A percentile compares a stretch with the other conserved stretches of the same genome.
Conservation (phyloP, 2,329 filamentous ascomycete genomes). For the Tolypocladium tropicale region DNA sequence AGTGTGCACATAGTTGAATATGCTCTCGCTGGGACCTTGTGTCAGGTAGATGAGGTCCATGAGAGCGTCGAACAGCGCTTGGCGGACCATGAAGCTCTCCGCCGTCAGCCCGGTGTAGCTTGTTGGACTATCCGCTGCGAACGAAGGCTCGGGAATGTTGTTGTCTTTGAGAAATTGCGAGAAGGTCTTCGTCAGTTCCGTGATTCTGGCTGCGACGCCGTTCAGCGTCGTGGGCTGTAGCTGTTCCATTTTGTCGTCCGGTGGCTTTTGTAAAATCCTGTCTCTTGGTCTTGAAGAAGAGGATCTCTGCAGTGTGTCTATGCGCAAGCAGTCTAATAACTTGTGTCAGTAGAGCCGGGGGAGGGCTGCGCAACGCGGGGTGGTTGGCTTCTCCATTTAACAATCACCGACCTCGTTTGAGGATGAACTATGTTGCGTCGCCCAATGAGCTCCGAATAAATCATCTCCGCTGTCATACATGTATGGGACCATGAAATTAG, state of each 20-base stretch:
- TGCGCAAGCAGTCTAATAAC: too few species aligned
- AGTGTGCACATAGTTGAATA: slow-evolving; percentile 33
- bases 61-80: slow-evolving; percentile 32
- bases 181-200: slow-evolving; percentile 30
- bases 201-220: slow-evolving; percentile 32
- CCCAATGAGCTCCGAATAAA: not conserved
- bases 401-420: too few species aligned
- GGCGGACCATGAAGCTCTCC: slow-evolving; percentile 32
- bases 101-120: slow-evolving; percentile 29
- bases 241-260: not conserved
- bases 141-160: slow-evolving; percentile 29
- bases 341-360: not conserved
- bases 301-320: not conserved
- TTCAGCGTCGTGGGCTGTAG: slow-evolving; percentile 20
- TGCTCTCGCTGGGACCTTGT: slow-evolving; percentile 38
- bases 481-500: not conserved
- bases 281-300: too few species aligned
- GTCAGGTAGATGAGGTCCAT: slow-evolving; percentile 35
- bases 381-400: too few species aligned
- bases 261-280: too few species aligned
- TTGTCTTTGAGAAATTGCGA: slow-evolving; percentile 29
- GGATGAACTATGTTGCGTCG: not conserved
- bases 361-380: not conserved
- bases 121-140: slow-evolving; percentile 31
- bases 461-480: not conserved